Evolutionary conservation across 805 yeast genomes (phyloP).

Genomic region (Zygosaccharomyces lentus): DNA sequence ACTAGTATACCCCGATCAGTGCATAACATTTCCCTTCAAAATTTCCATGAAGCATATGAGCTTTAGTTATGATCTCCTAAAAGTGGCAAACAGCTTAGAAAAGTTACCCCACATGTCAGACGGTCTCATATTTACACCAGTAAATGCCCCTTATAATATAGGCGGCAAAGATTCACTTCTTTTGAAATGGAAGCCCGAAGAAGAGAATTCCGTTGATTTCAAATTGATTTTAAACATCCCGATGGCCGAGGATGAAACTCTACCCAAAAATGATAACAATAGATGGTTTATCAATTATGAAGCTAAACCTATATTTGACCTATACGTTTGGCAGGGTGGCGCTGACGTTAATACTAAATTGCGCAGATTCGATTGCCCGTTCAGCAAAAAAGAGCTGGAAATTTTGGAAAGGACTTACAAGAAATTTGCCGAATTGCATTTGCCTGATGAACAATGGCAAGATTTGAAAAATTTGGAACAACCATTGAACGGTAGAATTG

Average conservation of each 20-base stretch:
- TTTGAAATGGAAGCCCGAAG: conserved; percentile 95
- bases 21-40: conserved; percentile 76
- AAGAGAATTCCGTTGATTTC: conserved; percentile 91
- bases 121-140: conserved; percentile 90
- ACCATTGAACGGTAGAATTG: conserved; percentile 85
- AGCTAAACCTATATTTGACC: conserved; percentile 61
- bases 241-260: conserved; percentile 32
- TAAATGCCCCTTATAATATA: conserved; percentile 76
- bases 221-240: conserved; percentile 49
- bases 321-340: conserved; percentile 76
- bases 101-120: conserved; percentile 83
- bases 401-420: conserved; percentile 47
- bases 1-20: conserved; percentile 63
- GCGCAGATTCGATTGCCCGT: conserved; percentile 31
- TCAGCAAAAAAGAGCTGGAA: conserved; percentile 31
- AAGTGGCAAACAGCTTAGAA: conserved; percentile 67
- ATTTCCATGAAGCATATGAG: conserved; percentile 86
- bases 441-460: conserved; percentile 77
- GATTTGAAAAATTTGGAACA: conserved; percentile 61
- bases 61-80: conserved; percentile 68
- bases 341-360: conserved; percentile 33
- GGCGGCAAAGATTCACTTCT: conserved; percentile 81
- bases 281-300: conserved; percentile 79
- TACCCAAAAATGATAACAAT: conserved; percentile 54
- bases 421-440: conserved; percentile 58